These are phyloP conservation scores for Babesia gibsoni DNA, from an alignment of 169 alveolate genomes.

Conservation along the genomic window DNA sequence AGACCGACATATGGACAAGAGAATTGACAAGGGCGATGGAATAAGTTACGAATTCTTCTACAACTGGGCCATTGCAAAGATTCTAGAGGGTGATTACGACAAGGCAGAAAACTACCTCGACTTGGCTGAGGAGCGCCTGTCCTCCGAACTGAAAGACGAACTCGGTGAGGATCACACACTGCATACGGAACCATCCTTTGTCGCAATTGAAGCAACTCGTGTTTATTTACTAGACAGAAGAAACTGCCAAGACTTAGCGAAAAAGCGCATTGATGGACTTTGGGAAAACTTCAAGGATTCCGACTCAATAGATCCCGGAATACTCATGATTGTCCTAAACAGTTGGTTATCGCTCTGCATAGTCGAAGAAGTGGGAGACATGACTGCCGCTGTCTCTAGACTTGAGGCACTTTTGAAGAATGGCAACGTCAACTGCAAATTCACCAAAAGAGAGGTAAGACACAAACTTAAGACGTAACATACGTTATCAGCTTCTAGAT, in stretches of 20 bases:
- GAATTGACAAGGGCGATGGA: background rate
- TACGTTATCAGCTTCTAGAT: conserved; percentile 12
- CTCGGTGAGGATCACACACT: conserved; percentile 1
- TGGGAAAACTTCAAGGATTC: conserved; percentile 4
- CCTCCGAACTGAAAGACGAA: conserved; percentile 8
- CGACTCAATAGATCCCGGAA: conserved; percentile 18
- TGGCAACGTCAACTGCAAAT: conserved; percentile 21
- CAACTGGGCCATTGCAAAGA: conserved; percentile 48
- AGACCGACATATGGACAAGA: conserved; percentile 29
- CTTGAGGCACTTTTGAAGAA: conserved; percentile 10
- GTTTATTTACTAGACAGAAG: conserved; percentile 25
- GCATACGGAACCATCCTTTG: conserved; percentile 32
- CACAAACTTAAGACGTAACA: background rate
- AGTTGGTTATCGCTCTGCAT: conserved; percentile 1
- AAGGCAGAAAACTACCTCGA: conserved; percentile 41
- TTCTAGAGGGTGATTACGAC: conserved; percentile 19
- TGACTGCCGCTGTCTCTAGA: background rate
- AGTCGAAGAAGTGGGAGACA: background rate
- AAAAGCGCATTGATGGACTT: conserved; percentile 2
- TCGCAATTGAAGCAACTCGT: conserved; percentile 40
- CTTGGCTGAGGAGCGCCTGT: conserved; percentile 31
- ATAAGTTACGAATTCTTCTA: conserved; percentile 36
- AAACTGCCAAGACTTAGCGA: conserved; percentile 35
- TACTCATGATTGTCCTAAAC: conserved; percentile 8
- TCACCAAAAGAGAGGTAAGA: conserved; percentile 1